A percentile compares a stretch with the other conserved stretches of the same genome.
phyloP scores from a whole-genome alignment of 2,329 filamentous ascomycete species.

The Trichoderma semiorbis region DNA sequence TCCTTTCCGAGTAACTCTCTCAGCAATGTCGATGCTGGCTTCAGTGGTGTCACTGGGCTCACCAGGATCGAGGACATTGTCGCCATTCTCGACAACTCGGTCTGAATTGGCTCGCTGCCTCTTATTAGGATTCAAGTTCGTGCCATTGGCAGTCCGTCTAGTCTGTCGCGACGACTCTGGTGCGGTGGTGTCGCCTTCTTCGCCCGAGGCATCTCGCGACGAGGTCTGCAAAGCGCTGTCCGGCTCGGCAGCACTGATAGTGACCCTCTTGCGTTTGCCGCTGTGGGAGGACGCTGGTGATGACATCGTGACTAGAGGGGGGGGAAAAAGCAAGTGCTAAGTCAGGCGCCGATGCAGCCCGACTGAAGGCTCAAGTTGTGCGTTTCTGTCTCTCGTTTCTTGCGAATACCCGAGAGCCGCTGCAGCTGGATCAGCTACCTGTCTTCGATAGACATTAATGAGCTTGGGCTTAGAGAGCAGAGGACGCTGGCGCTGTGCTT shows the following conservation, averaged over 20 bases:
- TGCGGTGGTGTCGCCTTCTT: conserved; percentile 74
- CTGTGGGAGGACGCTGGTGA: conserved; percentile 53
- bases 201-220: conserved; percentile 77
- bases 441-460: not conserved
- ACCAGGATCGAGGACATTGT: conserved; percentile 57
- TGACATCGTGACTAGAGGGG: conserved; percentile 47
- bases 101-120: conserved; percentile 68
- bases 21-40: conserved; percentile 64
- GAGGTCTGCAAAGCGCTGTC: conserved; percentile 63
- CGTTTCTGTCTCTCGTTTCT: not conserved
- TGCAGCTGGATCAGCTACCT: not conserved
- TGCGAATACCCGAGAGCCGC: not conserved
- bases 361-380: not conserved
- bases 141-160: conserved; percentile 53
- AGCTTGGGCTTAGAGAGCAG: not conserved
- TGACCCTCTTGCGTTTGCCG: conserved; percentile 78
- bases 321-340: not conserved
- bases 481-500: not conserved
- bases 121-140: conserved; percentile 62
- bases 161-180: conserved; percentile 58
- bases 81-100: conserved; percentile 39
- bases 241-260: conserved; percentile 44
- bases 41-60: conserved; percentile 69
- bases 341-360: conserved; percentile 12
- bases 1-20: conserved; percentile 54